Base-by-base conservation (phyloP, 257 asterid genomes). In the Salvia hispanica region DNA sequence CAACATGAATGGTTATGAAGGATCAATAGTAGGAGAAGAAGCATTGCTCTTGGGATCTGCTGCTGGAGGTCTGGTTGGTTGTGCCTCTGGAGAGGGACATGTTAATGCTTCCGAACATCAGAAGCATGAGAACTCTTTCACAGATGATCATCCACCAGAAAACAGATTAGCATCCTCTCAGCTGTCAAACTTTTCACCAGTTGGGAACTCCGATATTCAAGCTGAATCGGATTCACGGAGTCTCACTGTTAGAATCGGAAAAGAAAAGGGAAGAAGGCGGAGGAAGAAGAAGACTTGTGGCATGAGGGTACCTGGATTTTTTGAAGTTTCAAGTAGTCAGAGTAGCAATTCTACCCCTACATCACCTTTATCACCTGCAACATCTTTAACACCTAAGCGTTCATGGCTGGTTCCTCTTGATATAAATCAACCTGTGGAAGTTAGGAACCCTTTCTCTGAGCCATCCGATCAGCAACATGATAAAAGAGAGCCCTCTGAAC, bases 301-400 rank as follows among this genome's bases (percentile, higher is more conserved):
- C 31, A 43, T 79, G 56, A 88, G 79, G 61, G 16, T 57, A 69
- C 66, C 72, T 46, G 74, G 74, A 52, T 75, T 72, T 55, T 77
- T 84, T 37, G 96, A 92, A 43, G 88, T 86, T 50, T 85, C 97
- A 39, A 90, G 98, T 79, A 92, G 98, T 79, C 97, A 90, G 39
- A 88, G 95, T 77, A 79, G 94, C 65, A 88, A 90, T 79, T 93
- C 97, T 36, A 90, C 96, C 58, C 96, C 98, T 3, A 78, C 97
- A 0, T 88, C 97, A 59, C 95, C 98, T 58, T 63, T 85, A 52
- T 93, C 97, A 10, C 95, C 96, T 18, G 64, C 73, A n/a, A 25
- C 89, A 55, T 73, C 83, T 45, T 39, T 65, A n/a, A 78, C 88
- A 56, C 83, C 88, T 10, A 85, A 59, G 45, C 82, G 78, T 37